These are phyloP conservation scores for Ascocoryne sarcoides DNA, from an alignment of 2,329 filamentous ascomycete genomes.

Conservation along the genomic window DNA sequence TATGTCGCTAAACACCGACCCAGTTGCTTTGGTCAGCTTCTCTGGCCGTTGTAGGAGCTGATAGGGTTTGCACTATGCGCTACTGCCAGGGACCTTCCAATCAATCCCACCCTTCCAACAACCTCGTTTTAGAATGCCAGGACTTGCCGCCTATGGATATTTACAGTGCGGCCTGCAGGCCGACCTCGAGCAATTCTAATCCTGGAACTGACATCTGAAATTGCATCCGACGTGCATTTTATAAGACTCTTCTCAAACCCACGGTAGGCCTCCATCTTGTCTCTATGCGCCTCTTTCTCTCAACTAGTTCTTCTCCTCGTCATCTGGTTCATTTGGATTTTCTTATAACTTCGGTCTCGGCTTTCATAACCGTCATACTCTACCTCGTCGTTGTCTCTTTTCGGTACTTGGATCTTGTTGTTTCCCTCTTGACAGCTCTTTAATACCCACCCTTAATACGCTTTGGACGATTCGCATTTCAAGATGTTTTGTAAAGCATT, in stretches of 20 bases:
- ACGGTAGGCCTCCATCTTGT: slow-evolving; percentile 9
- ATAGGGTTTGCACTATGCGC: neutral
- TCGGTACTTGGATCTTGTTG: neutral
- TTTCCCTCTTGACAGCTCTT: no score
- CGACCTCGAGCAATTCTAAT: slow-evolving; percentile 8
- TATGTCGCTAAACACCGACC: neutral
- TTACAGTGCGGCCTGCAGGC: slow-evolving; percentile 3
- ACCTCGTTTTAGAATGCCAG: slow-evolving; percentile 9
- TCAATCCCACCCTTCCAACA: slow-evolving; percentile 1
- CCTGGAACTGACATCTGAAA: slow-evolving; percentile 6
- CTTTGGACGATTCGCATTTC: slow-evolving; percentile 9
- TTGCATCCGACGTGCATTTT: slow-evolving; percentile 7
- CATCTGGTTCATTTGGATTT: neutral
- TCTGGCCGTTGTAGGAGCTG: neutral
- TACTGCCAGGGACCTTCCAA: neutral
- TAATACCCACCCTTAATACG: no score
- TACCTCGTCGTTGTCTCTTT: neutral
- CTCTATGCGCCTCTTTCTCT: slow-evolving; percentile 8
- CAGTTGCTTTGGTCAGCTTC: neutral
- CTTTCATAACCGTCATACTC: neutral
- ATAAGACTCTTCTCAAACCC: slow-evolving; percentile 20
- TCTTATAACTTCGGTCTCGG: neutral
- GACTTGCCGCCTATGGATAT: slow-evolving; percentile 5
- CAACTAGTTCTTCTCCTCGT: neutral
- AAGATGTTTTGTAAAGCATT: slow-evolving; percentile 43